Base-by-base conservation (phyloP, 148 eudicot species). In the Heliosperma pusillum region DNA sequence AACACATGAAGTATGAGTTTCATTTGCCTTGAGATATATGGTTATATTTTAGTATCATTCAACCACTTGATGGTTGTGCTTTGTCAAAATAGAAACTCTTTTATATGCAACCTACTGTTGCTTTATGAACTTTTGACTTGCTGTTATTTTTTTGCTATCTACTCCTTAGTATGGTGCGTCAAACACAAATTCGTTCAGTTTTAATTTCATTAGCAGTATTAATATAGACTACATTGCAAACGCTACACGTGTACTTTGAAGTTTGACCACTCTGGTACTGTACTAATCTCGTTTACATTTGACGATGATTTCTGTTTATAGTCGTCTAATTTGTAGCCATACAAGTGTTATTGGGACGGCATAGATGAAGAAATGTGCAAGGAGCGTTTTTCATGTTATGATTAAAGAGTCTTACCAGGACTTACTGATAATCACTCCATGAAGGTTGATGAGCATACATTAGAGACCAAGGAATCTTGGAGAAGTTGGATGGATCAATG, bases 361-460 rank as follows among this genome's bases (percentile, higher is more conserved):
- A 57, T 47, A 74, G 72, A 64, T 74, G 73, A 69, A 64, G 22
- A 73, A 58, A 61, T 66, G 58, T 74, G 13, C 68, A 76, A 70
- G 75, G 75, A 74, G 9, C 19, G 75, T 78, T 66, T 57, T 42
- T 53, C 79, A 71, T 82, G 85, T 81, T 79, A 86, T 73, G 84
- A 84, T 63, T 85, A 85, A 66, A 81, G 80, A 44, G 36, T 76
- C 72, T 77, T 76, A 71, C 56, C 42, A 13, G 45, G 63, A 27
- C 80, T 75, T 84, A 44, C 82, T 75, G 72, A 73, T 27, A 84
- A 81, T 63, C 83, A 85, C 64, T 84, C 88, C 64, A 76, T 81
- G 44, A 85, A 79, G 79, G 84, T 86, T 77, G 88, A 87, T 74
- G 88, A 85, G 66, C 89, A 89, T 58, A 87, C 87, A 72, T 66